A percentile compares a stretch with the other conserved stretches of the same genome.
Conservation (phyloP, 2,329 filamentous ascomycete species). For the Xylariaceae sp. region DNA sequence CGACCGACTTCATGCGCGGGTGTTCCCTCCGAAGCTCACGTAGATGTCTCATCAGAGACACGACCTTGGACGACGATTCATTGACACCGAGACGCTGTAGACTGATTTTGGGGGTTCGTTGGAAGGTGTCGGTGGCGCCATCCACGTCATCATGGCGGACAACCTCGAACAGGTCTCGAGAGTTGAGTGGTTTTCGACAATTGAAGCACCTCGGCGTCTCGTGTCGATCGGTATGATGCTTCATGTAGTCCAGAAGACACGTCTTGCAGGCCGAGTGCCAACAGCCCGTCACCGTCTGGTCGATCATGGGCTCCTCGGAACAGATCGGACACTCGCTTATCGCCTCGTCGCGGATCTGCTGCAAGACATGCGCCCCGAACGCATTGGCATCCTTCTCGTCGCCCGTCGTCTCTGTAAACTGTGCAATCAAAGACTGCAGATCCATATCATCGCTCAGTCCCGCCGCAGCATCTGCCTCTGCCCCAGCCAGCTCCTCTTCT, state of each 20-base stretch:
- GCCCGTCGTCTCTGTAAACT: slow-evolving; percentile 68
- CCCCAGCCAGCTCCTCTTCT: slow-evolving; percentile 79
- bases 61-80: slow-evolving; percentile 83
- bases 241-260: slow-evolving; percentile 84
- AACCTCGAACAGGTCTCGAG: slow-evolving; percentile 86
- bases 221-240: slow-evolving; percentile 74
- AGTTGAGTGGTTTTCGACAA: slow-evolving; percentile 77
- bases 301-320: slow-evolving; percentile 89
- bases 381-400: slow-evolving; percentile 57
- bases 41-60: slow-evolving; percentile 70
- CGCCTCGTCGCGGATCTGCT: slow-evolving; percentile 86
- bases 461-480: slow-evolving; percentile 70
- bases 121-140: neutral
- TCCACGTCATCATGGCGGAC: slow-evolving; percentile 65
- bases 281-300: slow-evolving; percentile 90
- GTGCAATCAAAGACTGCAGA: slow-evolving; percentile 74
- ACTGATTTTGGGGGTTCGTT: slow-evolving; percentile 48
- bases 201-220: slow-evolving; percentile 80
- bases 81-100: slow-evolving; percentile 56
- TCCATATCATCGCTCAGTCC: slow-evolving; percentile 96
- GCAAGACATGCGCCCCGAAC: slow-evolving; percentile 81
- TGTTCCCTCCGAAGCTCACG: slow-evolving; percentile 60
- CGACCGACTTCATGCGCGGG: slow-evolving; percentile 75
- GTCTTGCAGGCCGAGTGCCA: slow-evolving; percentile 97
- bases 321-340: slow-evolving; percentile 91